Conservation (phyloP, 352 stramenopile species). For the Pythium coloratum region DNA sequence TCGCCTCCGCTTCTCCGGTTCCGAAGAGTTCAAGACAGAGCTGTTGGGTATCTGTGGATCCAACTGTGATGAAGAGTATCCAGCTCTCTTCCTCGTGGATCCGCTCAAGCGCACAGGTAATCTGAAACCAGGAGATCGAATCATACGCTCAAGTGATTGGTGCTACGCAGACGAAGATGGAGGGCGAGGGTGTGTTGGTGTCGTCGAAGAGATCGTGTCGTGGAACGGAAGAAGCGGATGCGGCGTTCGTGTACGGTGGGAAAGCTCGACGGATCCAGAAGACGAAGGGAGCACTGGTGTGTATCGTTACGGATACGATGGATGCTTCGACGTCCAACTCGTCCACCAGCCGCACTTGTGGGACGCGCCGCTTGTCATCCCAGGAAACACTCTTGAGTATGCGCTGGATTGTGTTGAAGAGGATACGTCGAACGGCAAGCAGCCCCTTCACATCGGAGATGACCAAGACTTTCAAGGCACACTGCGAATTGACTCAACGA, state of each 20-base stretch:
- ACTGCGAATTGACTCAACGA: constrained; percentile 18
- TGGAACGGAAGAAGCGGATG: constrained; percentile 53
- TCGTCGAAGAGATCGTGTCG: constrained; percentile 51
- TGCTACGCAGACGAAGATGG: constrained; percentile 76
- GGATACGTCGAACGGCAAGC: not conserved
- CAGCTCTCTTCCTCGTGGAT: constrained; percentile 46
- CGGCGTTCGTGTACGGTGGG: constrained; percentile 62
- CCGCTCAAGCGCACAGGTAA: constrained; percentile 27
- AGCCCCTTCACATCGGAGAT: constrained; percentile 18
- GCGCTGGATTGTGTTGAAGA: constrained; percentile 25
- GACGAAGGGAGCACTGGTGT: constrained; percentile 20
- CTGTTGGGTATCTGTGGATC: constrained; percentile 14
- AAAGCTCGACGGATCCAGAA: not conserved
- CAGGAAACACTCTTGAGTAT: constrained; percentile 43
- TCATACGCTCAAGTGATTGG: constrained; percentile 70
- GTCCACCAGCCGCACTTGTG: constrained; percentile 19
- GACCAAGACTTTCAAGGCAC: constrained; percentile 40
- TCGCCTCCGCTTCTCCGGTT: constrained; percentile 10
- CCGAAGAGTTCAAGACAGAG: not conserved
- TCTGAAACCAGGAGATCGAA: constrained; percentile 45
- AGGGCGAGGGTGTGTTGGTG: constrained; percentile 50
- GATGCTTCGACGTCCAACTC: constrained; percentile 60
- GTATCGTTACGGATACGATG: constrained; percentile 68
- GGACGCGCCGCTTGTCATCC: constrained; percentile 46
- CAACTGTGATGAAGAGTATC: constrained; percentile 20